Evolutionary conservation across 2,329 filamentous ascomycete genomes (phyloP), one percentile per base, ranked within the genome.

Genomic region (Epicoccum sorghinum): DNA sequence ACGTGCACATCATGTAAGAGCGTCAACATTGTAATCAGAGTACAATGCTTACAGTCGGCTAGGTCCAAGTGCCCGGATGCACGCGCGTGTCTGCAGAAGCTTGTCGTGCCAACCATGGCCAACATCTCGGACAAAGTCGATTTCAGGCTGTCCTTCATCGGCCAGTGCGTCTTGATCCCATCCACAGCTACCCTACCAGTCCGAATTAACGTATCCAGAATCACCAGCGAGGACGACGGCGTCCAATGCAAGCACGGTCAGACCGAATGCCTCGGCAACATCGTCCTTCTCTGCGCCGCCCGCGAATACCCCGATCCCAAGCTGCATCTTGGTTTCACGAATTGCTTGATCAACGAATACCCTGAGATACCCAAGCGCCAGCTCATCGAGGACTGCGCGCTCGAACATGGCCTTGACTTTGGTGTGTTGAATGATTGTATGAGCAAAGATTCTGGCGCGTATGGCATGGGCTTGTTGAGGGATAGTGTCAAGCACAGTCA

Each of bases 121-220:
- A 83, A 85, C 54, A 83, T 93, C 33, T 82, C 85, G 57, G 85
- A 91, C 60, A 95, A 96, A 74, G 91, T 98, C 58, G 88, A 96
- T 79, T 98, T 99, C 74, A 89, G 83, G 27, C 81, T 98, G 55
- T 95, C 91, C 7, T 98, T 90, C 69, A 96, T 99, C 68, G 95
- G 93, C 69, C 87, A 80, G 85, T 90, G 80, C 60, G 82, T 75
- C 43, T 29, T 32, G 44, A 22, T 32, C 12, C 5, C 36, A 14
- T 1, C 23, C 10, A 22, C 3, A 35, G 7, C 36, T 5, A 14
- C 33, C 23, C 7, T 3, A 9, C 5, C 18, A 9, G 6, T 29
- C 29, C 10, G 4, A 22, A 13, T 33, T 44, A 22, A 53, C 37
- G 23, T 4, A 10, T 10, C 14, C 14, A 83, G 89, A 76, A 66